Evolutionary conservation across 1,284 basidiomycete genomes (phyloP).

Genomic region (Puccinia coronata): DNA sequence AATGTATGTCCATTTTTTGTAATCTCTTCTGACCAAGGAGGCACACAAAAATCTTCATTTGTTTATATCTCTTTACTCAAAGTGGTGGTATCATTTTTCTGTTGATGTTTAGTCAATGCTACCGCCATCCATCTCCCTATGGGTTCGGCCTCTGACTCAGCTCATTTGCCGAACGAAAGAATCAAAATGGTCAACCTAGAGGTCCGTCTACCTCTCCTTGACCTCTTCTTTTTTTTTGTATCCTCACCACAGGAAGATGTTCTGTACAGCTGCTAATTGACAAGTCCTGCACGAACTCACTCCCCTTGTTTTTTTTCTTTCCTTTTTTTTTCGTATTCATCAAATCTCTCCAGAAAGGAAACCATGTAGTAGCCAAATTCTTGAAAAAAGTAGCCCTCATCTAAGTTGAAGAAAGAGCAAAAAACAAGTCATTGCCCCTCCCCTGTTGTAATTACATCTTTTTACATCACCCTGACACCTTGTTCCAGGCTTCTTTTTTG

Average conservation of each 20-base stretch:
- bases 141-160: constrained; percentile 69
- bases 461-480: no score
- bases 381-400: constrained; percentile 34
- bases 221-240: background rate
- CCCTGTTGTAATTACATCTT: no score
- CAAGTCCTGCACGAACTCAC: background rate
- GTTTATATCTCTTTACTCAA: background rate
- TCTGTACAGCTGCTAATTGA: no score
- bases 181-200: constrained; percentile 61
- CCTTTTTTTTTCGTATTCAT: background rate
- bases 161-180: constrained; percentile 64
- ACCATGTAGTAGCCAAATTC: constrained; percentile 48
- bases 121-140: constrained; percentile 82
- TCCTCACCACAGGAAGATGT: no score
- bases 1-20: constrained; percentile 60
- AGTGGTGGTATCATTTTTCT: background rate
- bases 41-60: background rate
- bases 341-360: constrained; percentile 37
- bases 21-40: background rate
- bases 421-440: no score
- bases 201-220: constrained; percentile 52
- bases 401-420: no score
- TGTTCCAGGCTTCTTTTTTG: no score
- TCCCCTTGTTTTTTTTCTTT: background rate
- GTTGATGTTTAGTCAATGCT: constrained; percentile 61